Percentiles rank a stretch among this genome's conserved stretches.
phyloP scores from a whole-genome alignment of 108 stramenopile species.

The Asterionellopsis glacialis region DNA sequence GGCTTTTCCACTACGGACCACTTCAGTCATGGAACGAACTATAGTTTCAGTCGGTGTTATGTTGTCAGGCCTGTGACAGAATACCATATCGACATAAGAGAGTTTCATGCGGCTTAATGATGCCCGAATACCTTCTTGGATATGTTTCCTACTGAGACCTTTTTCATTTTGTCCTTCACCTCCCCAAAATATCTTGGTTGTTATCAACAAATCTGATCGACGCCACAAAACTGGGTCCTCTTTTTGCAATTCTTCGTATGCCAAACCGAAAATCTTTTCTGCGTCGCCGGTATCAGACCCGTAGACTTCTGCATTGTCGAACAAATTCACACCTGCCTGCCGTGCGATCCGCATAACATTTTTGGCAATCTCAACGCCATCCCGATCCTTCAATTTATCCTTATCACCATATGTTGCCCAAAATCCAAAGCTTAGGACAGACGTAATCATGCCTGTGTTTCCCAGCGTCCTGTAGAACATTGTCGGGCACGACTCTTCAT shows the following conservation, averaged over 20 bases:
- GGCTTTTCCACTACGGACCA: constrained; percentile 31
- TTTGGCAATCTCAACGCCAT: constrained; percentile 33
- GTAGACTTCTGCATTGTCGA: constrained; percentile 41
- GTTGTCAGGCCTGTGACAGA: constrained; percentile 33
- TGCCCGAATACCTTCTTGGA: constrained; percentile 27
- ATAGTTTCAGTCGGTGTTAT: constrained; percentile 31
- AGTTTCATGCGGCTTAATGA: constrained; percentile 31
- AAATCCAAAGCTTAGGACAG: constrained; percentile 30
- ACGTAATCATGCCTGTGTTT: constrained; percentile 16
- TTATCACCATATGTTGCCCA: constrained; percentile 38
- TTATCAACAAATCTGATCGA: constrained; percentile 28
- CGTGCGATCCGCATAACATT: constrained; percentile 24
- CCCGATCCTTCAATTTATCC: constrained; percentile 21
- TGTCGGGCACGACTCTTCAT: neutral
- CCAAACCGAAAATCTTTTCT: constrained; percentile 36
- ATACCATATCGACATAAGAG: constrained; percentile 34
- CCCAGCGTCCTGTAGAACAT: constrained; percentile 16
- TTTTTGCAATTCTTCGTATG: constrained; percentile 23
- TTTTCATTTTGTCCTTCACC: constrained; percentile 28
- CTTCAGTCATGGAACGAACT: constrained; percentile 40
- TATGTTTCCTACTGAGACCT: constrained; percentile 34
- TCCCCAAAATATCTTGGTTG: constrained; percentile 44
- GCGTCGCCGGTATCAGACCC: constrained; percentile 29
- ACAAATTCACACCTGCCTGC: constrained; percentile 36
- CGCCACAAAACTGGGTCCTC: constrained; percentile 36